Evolutionary conservation across 306 rosid genomes (phyloP).

Genomic region (Abrus precatorius): DNA sequence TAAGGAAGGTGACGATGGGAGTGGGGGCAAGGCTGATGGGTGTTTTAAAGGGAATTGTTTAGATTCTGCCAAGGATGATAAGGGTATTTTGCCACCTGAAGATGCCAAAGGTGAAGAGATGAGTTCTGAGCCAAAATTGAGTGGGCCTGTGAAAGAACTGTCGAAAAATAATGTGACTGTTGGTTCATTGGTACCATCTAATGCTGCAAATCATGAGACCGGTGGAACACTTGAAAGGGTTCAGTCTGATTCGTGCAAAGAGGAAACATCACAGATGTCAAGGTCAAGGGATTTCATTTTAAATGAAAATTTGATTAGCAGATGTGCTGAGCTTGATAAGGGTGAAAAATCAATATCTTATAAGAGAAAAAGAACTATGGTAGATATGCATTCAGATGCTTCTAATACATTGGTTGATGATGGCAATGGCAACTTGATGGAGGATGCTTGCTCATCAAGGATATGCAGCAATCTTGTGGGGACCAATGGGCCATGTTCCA

Average conservation of each 20-base stretch:
- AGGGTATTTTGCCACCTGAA: constrained; percentile 30
- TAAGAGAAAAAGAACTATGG: constrained; percentile 59
- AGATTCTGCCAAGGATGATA: constrained; percentile 38
- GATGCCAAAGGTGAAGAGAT: constrained; percentile 29
- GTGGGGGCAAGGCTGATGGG: constrained; percentile 44
- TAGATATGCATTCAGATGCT: constrained; percentile 52
- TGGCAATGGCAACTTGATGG: constrained; percentile 48
- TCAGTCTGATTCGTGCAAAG: constrained; percentile 33
- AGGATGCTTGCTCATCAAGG: constrained; percentile 46
- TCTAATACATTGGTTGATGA: constrained; percentile 51
- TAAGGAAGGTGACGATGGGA: constrained; percentile 39
- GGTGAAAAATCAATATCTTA: constrained; percentile 49
- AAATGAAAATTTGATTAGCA: constrained; percentile 44
- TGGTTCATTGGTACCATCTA: constrained; percentile 16
- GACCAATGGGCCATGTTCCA: constrained; percentile 54
- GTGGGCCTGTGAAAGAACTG: constrained; percentile 33
- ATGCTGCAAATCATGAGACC: constrained; percentile 28
- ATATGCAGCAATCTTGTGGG: constrained; percentile 49
- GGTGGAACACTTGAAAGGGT: constrained; percentile 45
- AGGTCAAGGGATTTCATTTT: constrained; percentile 32
- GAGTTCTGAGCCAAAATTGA: constrained; percentile 41
- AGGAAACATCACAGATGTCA: constrained; percentile 42
- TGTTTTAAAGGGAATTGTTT: constrained; percentile 36
- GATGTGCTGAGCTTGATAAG: constrained; percentile 39
- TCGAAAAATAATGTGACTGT: constrained; percentile 4